These are phyloP conservation scores for Alisma plantagoaquatica DNA, from an alignment of 106 monocot species.

Conservation along the genomic window DNA sequence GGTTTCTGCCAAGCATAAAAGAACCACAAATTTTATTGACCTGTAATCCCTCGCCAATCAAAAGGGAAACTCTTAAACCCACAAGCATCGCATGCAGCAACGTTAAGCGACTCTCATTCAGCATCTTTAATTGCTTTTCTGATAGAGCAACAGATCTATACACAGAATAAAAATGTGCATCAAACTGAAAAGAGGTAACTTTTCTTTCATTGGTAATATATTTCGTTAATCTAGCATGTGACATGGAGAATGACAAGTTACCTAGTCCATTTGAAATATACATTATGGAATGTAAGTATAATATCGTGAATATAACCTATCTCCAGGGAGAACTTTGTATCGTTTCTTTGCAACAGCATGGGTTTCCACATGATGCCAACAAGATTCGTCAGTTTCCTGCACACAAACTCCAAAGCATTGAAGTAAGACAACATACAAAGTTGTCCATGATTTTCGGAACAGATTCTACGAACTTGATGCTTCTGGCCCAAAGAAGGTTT, in stretches of 20 bases:
- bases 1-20: too few species aligned
- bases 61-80: constrained; percentile 35
- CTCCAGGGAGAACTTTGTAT: constrained; percentile 4
- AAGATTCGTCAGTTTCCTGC: constrained; percentile 27
- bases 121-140: constrained; percentile 18
- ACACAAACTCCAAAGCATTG: constrained; percentile 49
- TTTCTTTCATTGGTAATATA: not conserved
- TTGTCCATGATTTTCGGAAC: constrained; percentile 23
- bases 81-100: constrained; percentile 32
- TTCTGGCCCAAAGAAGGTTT: too few species aligned
- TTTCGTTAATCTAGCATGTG: not conserved
- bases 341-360: constrained; percentile 17
- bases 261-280: constrained; percentile 26
- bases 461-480: not conserved
- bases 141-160: constrained; percentile 13
- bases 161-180: constrained; percentile 1
- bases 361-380: constrained; percentile 25
- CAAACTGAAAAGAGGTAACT: not conserved
- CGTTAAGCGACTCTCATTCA: constrained; percentile 27
- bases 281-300: constrained; percentile 32
- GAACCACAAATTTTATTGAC: constrained; percentile 12
- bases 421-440: constrained; percentile 41
- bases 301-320: constrained; percentile 19
- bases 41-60: constrained; percentile 14
- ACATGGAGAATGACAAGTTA: constrained; percentile 5